Percentiles rank a stretch among this genome's conserved stretches.
phyloP scores from a whole-genome alignment of 2,329 filamentous ascomycete genomes.

The Rutstroemia sp. region DNA sequence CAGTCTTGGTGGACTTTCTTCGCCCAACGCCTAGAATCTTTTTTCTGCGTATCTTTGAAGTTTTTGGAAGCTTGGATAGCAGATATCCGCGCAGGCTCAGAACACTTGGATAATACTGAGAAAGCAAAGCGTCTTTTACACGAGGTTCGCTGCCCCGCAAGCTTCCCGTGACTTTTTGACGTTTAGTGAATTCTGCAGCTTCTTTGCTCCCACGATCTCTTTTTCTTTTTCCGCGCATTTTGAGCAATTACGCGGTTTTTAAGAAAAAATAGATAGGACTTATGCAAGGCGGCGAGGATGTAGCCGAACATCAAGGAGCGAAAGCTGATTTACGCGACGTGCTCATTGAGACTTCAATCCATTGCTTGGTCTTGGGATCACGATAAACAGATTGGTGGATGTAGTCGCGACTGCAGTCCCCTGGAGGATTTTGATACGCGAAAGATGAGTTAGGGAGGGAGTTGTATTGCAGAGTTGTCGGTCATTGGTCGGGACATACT shows the following conservation, averaged over 20 bases:
- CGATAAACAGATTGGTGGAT: too few species aligned
- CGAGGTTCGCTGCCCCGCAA: slow-evolving; percentile 12
- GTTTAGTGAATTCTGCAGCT: slow-evolving; percentile 22
- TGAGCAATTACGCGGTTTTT: background rate
- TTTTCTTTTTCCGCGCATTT: slow-evolving; percentile 38
- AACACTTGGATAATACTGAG: slow-evolving; percentile 59
- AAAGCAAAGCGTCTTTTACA: slow-evolving; percentile 55
- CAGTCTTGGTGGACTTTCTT: background rate
- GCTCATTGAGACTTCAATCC: too few species aligned
- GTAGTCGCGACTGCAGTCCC: too few species aligned
- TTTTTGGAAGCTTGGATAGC: slow-evolving; percentile 54
- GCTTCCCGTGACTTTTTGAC: slow-evolving; percentile 18
- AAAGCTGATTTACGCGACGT: too few species aligned
- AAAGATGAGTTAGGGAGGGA: too few species aligned
- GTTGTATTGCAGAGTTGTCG: too few species aligned
- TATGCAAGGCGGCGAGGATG: too few species aligned
- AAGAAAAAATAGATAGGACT: background rate
- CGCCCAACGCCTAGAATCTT: slow-evolving; percentile 40
- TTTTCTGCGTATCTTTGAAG: slow-evolving; percentile 55
- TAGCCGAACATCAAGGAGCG: too few species aligned
- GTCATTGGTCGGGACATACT: too few species aligned
- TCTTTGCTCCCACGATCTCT: slow-evolving; percentile 21
- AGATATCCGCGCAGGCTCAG: slow-evolving; percentile 65
- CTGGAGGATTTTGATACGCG: too few species aligned
- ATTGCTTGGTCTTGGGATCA: too few species aligned